Conservation (phyloP, 1,284 basidiomycete species). For the Polyporus tsugae region DNA sequence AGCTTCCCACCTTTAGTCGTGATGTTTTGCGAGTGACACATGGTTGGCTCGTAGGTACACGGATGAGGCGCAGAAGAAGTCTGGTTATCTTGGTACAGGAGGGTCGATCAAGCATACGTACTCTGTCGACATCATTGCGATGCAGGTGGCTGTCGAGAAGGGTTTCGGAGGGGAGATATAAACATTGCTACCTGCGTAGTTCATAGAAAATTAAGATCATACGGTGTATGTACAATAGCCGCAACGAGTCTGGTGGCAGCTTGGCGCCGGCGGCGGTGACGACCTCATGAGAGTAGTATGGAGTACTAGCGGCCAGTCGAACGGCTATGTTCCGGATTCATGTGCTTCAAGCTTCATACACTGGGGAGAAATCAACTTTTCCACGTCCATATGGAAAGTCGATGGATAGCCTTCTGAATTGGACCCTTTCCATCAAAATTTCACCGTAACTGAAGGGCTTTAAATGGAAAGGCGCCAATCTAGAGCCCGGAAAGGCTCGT, state of each 20-base stretch:
- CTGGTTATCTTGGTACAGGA: not conserved
- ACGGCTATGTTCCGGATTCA: too few species aligned
- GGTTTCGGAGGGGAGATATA: not conserved
- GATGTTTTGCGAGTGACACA: not conserved
- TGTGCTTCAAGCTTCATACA: too few species aligned
- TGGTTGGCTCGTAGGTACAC: not conserved
- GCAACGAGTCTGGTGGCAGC: not conserved
- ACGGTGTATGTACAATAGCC: not conserved
- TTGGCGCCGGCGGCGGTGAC: too few species aligned
- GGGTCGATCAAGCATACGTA: not conserved
- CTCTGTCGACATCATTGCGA: not conserved
- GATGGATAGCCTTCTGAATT: too few species aligned
- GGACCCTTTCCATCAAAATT: too few species aligned
- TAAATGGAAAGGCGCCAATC: too few species aligned
- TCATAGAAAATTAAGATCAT: not conserved
- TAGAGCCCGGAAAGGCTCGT: too few species aligned
- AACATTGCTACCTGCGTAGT: not conserved
- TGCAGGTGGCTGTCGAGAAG: not conserved
- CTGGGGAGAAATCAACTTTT: too few species aligned
- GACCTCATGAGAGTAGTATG: not conserved
- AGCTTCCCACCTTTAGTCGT: too few species aligned
- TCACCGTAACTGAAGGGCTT: too few species aligned
- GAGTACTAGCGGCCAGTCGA: not conserved
- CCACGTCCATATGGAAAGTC: too few species aligned
- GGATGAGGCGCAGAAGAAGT: not conserved